Evolutionary conservation across 305 asterid genomes (phyloP), one percentile per base, ranked within the genome.

Genomic region (Fraxinus floribunda): DNA sequence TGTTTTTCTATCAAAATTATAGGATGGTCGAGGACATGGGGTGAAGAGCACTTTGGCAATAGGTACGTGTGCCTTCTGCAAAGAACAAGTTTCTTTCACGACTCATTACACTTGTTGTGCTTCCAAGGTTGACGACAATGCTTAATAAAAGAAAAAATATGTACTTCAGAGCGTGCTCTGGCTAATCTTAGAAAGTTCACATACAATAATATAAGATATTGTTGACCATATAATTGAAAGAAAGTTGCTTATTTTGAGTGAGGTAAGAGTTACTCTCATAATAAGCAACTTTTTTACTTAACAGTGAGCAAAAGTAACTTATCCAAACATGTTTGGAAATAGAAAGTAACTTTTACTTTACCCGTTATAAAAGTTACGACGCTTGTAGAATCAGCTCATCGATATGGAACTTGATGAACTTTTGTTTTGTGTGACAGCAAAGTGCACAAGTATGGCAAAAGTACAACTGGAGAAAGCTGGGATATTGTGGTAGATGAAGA

Each of bases 11-110:
- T 46, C 39, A n/a, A 57, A 82, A 76, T 5, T 70, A 29, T 57
- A 97, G 99, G 99, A 84, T 97, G 99, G 99, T 94, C 98, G 3
- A 89, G 99, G 88, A 97, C 98, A 79, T 97, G 99, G 99, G 99
- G 99, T 77, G 99, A 97, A 85, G 99, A 97, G 87, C 99, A 97
- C 92, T 94, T 97, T 0, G 99, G 99, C 79, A 97, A 97, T 5
- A 97, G 99, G 99, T 97, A 89, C 10, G 90, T 78, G 70, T 41
- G 75, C 66, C 72, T 64, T 76, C 49, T 15, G n/a, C 38, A 52
- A 38, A 1, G 72, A 24, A 55, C 82, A 68, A 75, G 26, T 62
- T 83, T 66, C 66, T 46, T 2, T 75, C 49, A 64, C 55, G 64
- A 41, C 66, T 22, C 79, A 57, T 68, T 66, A 32, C 76, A 22